Percentiles rank a stretch among this genome's conserved stretches.
Conservation (phyloP, 495 filamentous ascomycete species). For the Tricharina praecox region DNA sequence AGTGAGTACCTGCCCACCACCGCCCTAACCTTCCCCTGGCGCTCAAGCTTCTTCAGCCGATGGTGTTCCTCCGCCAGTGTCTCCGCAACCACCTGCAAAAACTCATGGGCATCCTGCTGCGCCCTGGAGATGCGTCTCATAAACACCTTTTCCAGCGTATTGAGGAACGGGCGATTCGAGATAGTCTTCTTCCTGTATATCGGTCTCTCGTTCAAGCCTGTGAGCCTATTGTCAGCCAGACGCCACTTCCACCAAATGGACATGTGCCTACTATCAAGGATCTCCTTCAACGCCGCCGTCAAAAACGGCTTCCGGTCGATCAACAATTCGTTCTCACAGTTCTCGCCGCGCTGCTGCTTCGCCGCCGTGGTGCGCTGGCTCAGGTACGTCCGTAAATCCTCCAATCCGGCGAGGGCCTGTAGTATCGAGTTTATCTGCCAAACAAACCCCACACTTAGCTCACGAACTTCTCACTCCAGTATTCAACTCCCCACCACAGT, state of each 20-base stretch:
- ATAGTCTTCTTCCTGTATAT: conserved; percentile 77
- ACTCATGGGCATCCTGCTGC: conserved; percentile 98
- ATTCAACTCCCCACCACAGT: no score
- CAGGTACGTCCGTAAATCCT: conserved; percentile 73
- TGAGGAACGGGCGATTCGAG: conserved; percentile 62
- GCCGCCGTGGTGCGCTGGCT: conserved; percentile 18
- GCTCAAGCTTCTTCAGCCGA: conserved; percentile 27
- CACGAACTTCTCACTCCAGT: no score
- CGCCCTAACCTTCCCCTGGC: neutral
- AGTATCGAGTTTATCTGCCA: conserved; percentile 78
- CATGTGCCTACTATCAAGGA: conserved; percentile 47
- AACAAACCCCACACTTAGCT: no score
- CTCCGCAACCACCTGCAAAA: conserved; percentile 84
- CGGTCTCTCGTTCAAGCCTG: conserved; percentile 72
- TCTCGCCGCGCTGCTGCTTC: conserved; percentile 12
- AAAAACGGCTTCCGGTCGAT: conserved; percentile 32
- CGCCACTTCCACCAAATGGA: neutral
- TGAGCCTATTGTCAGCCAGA: neutral
- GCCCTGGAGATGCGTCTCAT: conserved; percentile 74
- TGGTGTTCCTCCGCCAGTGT: conserved; percentile 85
- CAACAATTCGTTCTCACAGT: conserved; percentile 6
- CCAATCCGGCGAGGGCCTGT: conserved; percentile 87
- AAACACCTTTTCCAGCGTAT: conserved; percentile 68
- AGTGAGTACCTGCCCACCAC: conserved; percentile 5
- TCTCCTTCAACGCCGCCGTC: conserved; percentile 77